A percentile compares a stretch with the other conserved stretches of the same genome.
phyloP scores from a whole-genome alignment of 306 rosid species.

The Vigna nakashimae region DNA sequence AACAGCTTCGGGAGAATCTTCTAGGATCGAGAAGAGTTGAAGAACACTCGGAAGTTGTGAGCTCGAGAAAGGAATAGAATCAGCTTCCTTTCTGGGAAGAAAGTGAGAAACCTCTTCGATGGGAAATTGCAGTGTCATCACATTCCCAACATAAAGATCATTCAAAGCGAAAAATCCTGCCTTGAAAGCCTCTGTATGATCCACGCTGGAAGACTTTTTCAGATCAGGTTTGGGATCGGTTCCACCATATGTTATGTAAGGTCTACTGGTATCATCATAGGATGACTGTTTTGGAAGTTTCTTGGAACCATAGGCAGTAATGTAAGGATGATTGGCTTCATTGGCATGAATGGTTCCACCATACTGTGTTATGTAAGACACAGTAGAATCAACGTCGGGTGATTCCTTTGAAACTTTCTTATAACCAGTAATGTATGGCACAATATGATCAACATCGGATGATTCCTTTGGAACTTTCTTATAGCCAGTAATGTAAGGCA shows the following conservation, averaged over 20 bases:
- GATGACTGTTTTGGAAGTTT: too few species aligned
- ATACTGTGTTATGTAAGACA: too few species aligned
- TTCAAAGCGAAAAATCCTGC: slow-evolving; percentile 55
- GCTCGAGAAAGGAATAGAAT: slow-evolving; percentile 63
- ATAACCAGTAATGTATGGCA: too few species aligned
- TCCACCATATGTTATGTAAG: not conserved
- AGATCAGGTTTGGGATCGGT: not conserved
- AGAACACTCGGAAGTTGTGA: slow-evolving; percentile 59
- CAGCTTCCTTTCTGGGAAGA: slow-evolving; percentile 53
- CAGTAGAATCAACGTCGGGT: too few species aligned
- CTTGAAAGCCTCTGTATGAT: slow-evolving; percentile 62
- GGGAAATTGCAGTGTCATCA: slow-evolving; percentile 64
- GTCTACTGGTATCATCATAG: not conserved
- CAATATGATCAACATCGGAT: too few species aligned
- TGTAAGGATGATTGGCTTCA: not conserved
- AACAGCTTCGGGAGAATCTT: slow-evolving; percentile 50
- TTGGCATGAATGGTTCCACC: too few species aligned
- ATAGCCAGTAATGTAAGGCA: too few species aligned
- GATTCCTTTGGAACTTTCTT: too few species aligned
- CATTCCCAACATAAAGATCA: slow-evolving; percentile 56
- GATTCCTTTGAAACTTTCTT: too few species aligned
- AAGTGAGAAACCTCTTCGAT: slow-evolving; percentile 44
- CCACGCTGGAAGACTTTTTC: not conserved
- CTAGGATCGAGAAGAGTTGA: slow-evolving; percentile 58
- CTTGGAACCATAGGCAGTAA: too few species aligned